Conservation (phyloP, 2,329 filamentous ascomycete genomes). For the Trichoderma lentiforme region DNA sequence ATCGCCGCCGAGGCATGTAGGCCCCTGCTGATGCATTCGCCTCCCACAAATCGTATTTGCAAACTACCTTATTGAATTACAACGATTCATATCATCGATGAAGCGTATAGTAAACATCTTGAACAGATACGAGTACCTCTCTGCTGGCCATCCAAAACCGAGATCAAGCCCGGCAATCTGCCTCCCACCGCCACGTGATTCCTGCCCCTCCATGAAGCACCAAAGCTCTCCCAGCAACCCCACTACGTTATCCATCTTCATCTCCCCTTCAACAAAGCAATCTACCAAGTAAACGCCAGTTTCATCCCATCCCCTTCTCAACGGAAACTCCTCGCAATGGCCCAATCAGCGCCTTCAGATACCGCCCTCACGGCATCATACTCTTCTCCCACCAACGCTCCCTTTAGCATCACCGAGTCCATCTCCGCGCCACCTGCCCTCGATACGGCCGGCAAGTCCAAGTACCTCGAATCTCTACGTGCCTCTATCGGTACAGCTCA, state of each 20-base stretch:
- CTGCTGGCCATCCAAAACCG: too few relatives aligned
- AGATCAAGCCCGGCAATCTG: neutral
- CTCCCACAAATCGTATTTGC: neutral
- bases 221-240: slow-evolving; percentile 14
- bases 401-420: slow-evolving; percentile 43
- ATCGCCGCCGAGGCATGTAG: neutral
- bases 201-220: slow-evolving; percentile 12
- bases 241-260: slow-evolving; percentile 13
- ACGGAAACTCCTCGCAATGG: neutral
- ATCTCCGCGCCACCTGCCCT: slow-evolving; percentile 36
- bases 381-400: slow-evolving; percentile 46
- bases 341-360: neutral
- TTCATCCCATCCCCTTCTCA: neutral
- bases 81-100: neutral
- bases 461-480: slow-evolving; percentile 59
- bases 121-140: too few relatives aligned
- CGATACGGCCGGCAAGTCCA: slow-evolving; percentile 47
- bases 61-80: too few relatives aligned
- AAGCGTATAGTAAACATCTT: neutral
- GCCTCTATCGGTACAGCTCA: slow-evolving; percentile 58
- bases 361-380: slow-evolving; percentile 49
- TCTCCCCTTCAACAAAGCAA: neutral
- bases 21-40: neutral
- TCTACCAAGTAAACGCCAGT: neutral
- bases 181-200: slow-evolving; percentile 5